Conservation (phyloP, 495 filamentous ascomycete genomes). For the Rusavskia elegans region DNA sequence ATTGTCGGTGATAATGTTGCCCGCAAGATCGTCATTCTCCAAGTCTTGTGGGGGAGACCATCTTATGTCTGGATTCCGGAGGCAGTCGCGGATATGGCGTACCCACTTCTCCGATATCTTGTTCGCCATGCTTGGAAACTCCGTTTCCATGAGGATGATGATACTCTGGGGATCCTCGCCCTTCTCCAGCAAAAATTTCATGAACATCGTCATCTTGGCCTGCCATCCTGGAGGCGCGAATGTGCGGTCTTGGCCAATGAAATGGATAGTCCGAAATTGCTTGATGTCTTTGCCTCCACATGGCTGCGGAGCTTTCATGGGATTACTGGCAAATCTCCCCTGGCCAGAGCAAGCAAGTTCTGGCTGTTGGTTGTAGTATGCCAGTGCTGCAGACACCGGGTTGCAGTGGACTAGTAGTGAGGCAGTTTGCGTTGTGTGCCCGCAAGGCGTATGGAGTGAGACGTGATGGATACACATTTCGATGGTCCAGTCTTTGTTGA, state of each 20-base stretch:
- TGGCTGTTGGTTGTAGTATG: constrained; percentile 1
- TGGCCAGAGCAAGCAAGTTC: not conserved
- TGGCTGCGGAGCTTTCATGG: not conserved
- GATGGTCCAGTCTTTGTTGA: not conserved
- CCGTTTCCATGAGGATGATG: not conserved
- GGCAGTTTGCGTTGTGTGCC: constrained; percentile 6
- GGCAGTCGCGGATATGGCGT: not conserved
- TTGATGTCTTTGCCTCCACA: not conserved
- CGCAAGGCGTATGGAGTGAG: constrained; percentile 2
- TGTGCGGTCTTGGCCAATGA: not conserved
- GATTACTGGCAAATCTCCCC: not conserved
- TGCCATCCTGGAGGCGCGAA: not conserved
- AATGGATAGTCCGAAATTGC: not conserved
- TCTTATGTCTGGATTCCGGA: not conserved
- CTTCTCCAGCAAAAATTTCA: not conserved
- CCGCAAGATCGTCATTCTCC: not conserved
- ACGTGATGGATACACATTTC: constrained; percentile 12
- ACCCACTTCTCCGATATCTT: not conserved
- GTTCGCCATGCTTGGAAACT: not conserved
- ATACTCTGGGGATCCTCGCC: not conserved
- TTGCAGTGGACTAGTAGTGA: constrained; percentile 4
- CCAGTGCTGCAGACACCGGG: not conserved
- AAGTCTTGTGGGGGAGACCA: not conserved
- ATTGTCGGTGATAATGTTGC: not conserved
- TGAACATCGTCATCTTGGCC: not conserved